phyloP scores from a whole-genome alignment of 768 basidiomycete species.

The Psilocybe subaeruginosa region DNA sequence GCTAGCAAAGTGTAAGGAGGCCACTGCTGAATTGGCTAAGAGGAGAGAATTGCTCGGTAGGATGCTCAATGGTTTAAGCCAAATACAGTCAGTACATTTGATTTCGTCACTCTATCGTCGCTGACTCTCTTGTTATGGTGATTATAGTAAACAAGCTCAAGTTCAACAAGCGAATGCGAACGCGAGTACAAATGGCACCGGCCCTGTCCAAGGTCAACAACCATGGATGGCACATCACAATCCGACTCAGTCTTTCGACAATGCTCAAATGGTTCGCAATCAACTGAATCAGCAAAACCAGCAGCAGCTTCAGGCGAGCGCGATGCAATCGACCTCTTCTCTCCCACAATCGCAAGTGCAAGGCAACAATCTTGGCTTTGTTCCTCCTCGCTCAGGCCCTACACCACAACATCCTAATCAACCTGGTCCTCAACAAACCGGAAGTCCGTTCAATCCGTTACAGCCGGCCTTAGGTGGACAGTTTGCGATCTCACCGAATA shows the following conservation, averaged over 20 bases:
- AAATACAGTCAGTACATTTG: not conserved
- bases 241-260: slow-evolving; percentile 5
- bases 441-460: slow-evolving; percentile 16
- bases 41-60: slow-evolving; percentile 44
- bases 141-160: slow-evolving; percentile 11
- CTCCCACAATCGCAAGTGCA: slow-evolving; percentile 23
- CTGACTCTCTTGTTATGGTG: not conserved
- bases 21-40: slow-evolving; percentile 28
- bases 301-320: slow-evolving; percentile 27
- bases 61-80: slow-evolving; percentile 24
- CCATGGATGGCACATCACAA: slow-evolving; percentile 13
- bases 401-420: slow-evolving; percentile 22
- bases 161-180: not conserved
- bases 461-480: slow-evolving; percentile 12
- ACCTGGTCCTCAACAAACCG: slow-evolving; percentile 10
- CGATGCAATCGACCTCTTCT: slow-evolving; percentile 27
- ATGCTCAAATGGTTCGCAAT: slow-evolving; percentile 6
- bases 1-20: slow-evolving; percentile 17
- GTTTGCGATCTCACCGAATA: slow-evolving; percentile 18
- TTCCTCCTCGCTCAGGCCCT: slow-evolving; percentile 24
- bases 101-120: not conserved
- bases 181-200: not conserved
- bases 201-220: slow-evolving; percentile 10
- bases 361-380: slow-evolving; percentile 20
- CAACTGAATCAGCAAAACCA: slow-evolving; percentile 16